phyloP scores from a whole-genome alignment of 768 basidiomycete genomes.

The Fomitopsis serialis region DNA sequence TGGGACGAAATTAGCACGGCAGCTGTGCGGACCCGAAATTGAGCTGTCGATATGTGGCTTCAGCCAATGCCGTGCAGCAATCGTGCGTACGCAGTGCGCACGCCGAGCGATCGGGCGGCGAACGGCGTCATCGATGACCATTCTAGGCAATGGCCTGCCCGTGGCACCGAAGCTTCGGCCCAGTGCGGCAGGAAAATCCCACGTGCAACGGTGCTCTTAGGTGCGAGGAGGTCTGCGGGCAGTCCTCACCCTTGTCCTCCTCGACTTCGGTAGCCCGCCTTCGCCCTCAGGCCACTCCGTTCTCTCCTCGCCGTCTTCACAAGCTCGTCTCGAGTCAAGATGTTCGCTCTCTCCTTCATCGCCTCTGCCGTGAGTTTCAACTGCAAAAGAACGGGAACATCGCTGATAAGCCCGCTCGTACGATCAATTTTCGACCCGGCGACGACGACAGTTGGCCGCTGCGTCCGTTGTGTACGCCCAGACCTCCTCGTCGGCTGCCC shows the following conservation, averaged over 20 bases:
- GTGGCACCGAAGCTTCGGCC: neutral
- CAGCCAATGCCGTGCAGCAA: no score
- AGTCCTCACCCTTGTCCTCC: constrained; percentile 11
- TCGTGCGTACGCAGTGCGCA: no score
- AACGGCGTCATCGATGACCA: neutral
- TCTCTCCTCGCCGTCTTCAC: neutral
- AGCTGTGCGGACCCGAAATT: no score
- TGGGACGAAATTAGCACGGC: no score
- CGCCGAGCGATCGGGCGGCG: no score
- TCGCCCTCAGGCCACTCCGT: constrained; percentile 6
- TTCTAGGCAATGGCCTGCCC: neutral
- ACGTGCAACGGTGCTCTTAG: neutral
- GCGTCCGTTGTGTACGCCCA: neutral
- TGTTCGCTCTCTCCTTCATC: constrained; percentile 15
- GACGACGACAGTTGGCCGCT: neutral
- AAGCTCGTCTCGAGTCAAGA: constrained; percentile 9
- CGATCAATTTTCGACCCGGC: neutral
- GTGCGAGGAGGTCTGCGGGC: neutral
- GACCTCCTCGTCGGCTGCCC: neutral
- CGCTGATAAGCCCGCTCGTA: neutral
- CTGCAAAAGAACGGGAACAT: neutral
- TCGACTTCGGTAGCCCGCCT: constrained; percentile 8
- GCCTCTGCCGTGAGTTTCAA: constrained; percentile 16
- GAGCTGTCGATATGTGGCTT: no score
- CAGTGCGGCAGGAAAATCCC: neutral